Percentiles rank a stretch among this genome's conserved stretches.
phyloP scores from a whole-genome alignment of 2,329 filamentous ascomycete species.

The Alternaria viburni region DNA sequence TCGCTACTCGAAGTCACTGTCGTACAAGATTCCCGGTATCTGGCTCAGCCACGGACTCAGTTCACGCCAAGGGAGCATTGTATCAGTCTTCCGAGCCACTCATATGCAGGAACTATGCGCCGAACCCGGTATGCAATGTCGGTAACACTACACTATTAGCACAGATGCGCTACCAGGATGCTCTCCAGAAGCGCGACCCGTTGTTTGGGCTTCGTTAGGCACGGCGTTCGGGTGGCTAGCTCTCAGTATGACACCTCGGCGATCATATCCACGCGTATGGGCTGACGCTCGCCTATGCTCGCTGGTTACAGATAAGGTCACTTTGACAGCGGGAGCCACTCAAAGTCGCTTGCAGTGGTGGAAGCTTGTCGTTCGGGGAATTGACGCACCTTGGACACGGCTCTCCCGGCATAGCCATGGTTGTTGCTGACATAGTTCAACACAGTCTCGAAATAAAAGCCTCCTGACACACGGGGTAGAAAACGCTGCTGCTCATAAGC shows the following conservation, averaged over 20 bases:
- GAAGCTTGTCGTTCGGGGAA: conserved; percentile 4
- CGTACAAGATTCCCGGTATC: conserved; percentile 21
- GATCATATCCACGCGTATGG: neutral
- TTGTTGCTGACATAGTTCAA: neutral
- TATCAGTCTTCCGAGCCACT: conserved; percentile 11
- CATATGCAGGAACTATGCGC: conserved; percentile 36
- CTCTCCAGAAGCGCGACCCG: neutral
- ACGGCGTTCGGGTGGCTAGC: neutral
- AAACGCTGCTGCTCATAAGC: neutral
- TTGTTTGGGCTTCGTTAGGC: neutral
- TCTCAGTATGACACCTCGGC: conserved; percentile 5
- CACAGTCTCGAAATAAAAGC: neutral
- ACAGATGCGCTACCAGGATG: conserved; percentile 5
- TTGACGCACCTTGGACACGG: neutral
- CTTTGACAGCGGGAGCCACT: conserved; percentile 12
- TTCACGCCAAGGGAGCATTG: conserved; percentile 2
- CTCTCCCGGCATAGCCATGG: neutral
- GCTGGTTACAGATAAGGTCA: conserved; percentile 5
- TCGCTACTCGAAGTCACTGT: conserved; percentile 26
- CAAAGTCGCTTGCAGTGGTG: neutral
- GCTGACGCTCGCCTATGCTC: neutral
- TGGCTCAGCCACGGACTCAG: conserved; percentile 9
- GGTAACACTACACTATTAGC: conserved; percentile 13
- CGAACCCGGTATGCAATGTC: conserved; percentile 27
- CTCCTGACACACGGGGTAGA: neutral